Percentiles rank a stretch among this genome's conserved stretches.
Evolutionary conservation across 192 early-diverging fungal genomes (phyloP).

Genomic region (Coemansia biformis): DNA sequence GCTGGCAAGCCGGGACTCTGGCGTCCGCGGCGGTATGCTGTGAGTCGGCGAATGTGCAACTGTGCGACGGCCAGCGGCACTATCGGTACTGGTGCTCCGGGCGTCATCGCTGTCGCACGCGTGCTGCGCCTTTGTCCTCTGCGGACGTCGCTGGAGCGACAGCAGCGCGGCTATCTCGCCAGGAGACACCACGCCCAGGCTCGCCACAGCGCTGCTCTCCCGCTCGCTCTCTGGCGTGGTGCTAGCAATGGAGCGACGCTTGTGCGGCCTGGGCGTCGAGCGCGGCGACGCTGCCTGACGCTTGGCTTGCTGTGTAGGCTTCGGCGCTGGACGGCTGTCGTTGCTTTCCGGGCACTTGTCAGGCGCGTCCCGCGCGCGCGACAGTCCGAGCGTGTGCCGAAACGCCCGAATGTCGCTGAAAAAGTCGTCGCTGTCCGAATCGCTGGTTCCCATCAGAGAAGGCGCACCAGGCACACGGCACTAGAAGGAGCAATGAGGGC

Average conservation of each 20-base stretch:
- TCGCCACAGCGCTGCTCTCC: background rate
- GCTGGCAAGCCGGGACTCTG: constrained; percentile 30
- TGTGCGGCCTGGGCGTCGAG: too few relatives aligned
- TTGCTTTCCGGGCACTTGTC: background rate
- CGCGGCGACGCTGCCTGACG: background rate
- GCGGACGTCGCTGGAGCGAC: constrained; percentile 12
- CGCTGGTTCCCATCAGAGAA: constrained; percentile 6
- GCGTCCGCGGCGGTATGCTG: constrained; percentile 23
- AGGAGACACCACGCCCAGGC: constrained; percentile 14
- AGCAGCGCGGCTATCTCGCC: constrained; percentile 35
- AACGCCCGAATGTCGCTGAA: constrained; percentile 35
- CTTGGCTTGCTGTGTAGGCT: background rate
- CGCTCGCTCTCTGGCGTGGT: background rate
- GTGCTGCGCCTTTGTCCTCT: background rate
- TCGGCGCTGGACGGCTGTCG: background rate
- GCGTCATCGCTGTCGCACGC: constrained; percentile 2
- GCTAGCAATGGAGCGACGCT: background rate
- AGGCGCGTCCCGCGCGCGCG: background rate
- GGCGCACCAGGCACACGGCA: background rate
- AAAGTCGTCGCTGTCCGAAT: constrained; percentile 41
- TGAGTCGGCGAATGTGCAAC: background rate
- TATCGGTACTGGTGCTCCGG: background rate
- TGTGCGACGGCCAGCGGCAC: background rate
- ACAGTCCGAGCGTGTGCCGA: constrained; percentile 27
- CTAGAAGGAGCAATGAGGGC: background rate